phyloP scores from a whole-genome alignment of 2,329 filamentous ascomycete species.

The Xylariaceae sp. region DNA sequence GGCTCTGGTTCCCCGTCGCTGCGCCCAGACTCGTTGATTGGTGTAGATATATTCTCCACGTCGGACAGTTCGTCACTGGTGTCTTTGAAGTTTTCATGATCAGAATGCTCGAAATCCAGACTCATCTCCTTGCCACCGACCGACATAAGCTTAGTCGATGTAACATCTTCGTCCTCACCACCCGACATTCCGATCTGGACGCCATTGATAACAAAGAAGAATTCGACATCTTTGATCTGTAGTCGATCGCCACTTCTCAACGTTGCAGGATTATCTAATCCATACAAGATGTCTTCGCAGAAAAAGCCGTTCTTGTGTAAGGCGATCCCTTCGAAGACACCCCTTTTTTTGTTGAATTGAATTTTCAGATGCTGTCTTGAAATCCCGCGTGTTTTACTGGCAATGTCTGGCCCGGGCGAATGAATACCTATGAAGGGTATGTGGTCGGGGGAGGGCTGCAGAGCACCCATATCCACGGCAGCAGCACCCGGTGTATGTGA shows the following conservation, averaged over 20 bases:
- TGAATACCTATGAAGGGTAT: slow-evolving; percentile 67
- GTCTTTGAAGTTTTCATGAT: slow-evolving; percentile 51
- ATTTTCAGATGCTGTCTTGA: slow-evolving; percentile 71
- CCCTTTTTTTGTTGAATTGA: slow-evolving; percentile 57
- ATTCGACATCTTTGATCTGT: slow-evolving; percentile 64
- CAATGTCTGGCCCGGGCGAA: slow-evolving; percentile 57
- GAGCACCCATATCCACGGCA: slow-evolving; percentile 52
- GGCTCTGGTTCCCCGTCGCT: slow-evolving; percentile 20
- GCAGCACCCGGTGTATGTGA: slow-evolving; percentile 55
- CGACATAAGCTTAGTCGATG: slow-evolving; percentile 44
- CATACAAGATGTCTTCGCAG: slow-evolving; percentile 54
- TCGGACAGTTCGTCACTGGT: slow-evolving; percentile 50
- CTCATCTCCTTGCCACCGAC: slow-evolving; percentile 65
- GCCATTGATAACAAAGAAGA: slow-evolving; percentile 64
- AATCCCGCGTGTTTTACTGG: slow-evolving; percentile 62
- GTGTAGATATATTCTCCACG: slow-evolving; percentile 38
- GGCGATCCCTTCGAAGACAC: slow-evolving; percentile 59
- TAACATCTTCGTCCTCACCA: slow-evolving; percentile 47
- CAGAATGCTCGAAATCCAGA: slow-evolving; percentile 62
- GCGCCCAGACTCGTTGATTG: slow-evolving; percentile 32
- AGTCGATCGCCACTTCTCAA: slow-evolving; percentile 61
- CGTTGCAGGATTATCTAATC: slow-evolving; percentile 45
- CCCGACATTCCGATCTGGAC: slow-evolving; percentile 53
- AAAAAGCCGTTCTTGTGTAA: slow-evolving; percentile 64
- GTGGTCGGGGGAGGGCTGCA: slow-evolving; percentile 56